These are phyloP conservation scores for Polysphondylium violaceum DNA, from an alignment of 78 protist genomes.

Conservation along the genomic window DNA sequence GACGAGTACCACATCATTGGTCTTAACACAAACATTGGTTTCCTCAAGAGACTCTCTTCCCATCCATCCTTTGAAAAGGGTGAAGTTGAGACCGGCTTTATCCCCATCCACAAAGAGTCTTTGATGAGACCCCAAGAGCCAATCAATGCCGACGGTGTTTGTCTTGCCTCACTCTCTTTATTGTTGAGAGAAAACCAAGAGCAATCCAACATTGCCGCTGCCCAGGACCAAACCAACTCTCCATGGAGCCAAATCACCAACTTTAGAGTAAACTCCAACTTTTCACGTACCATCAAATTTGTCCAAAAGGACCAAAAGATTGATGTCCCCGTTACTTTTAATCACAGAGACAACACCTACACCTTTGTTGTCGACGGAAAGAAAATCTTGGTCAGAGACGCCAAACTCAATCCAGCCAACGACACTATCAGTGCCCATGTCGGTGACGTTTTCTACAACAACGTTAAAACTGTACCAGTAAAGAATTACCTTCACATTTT, in stretches of 20 bases:
- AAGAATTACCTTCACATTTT: constrained; percentile 46
- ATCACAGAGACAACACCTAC: not conserved
- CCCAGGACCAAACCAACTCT: not conserved
- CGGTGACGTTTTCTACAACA: constrained; percentile 25
- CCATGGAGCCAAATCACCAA: constrained; percentile 14
- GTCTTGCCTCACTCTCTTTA: constrained; percentile 26
- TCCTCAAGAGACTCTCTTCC: constrained; percentile 61
- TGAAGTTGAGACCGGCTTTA: constrained; percentile 88
- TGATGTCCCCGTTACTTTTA: constrained; percentile 27
- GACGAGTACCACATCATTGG: constrained; percentile 88
- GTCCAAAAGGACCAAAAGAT: constrained; percentile 15
- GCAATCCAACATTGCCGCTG: not conserved
- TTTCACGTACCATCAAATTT: constrained; percentile 30
- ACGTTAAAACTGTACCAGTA: constrained; percentile 13
- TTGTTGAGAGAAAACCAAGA: constrained; percentile 17
- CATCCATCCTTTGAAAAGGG: constrained; percentile 81
- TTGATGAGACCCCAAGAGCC: constrained; percentile 57
- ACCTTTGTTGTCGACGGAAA: constrained; percentile 10
- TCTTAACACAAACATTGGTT: constrained; percentile 84
- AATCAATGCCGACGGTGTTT: constrained; percentile 19
- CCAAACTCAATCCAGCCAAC: not conserved
- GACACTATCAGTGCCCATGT: constrained; percentile 20
- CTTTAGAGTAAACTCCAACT: constrained; percentile 27
- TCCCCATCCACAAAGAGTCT: constrained; percentile 59
- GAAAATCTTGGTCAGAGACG: not conserved